phyloP scores from a whole-genome alignment of 208 protist genomes.

The Pavlovales sp. region DNA sequence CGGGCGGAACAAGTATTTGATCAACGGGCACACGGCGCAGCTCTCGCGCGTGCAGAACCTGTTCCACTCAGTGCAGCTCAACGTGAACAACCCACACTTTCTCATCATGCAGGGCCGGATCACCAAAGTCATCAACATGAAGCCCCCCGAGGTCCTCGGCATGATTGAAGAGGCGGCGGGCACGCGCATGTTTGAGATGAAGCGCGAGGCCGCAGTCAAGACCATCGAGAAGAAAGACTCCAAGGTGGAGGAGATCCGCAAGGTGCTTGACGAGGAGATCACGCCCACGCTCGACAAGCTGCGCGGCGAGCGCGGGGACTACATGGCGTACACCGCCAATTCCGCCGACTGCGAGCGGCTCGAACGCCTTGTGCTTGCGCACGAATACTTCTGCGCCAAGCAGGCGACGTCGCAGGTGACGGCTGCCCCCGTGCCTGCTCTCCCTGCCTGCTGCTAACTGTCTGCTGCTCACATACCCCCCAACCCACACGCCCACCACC shows the following conservation, averaged over 20 bases:
- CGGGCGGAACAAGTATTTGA: slow-evolving; percentile 97
- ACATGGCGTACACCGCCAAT: slow-evolving; percentile 65
- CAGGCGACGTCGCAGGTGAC: background rate
- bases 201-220: slow-evolving; percentile 87
- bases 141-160: slow-evolving; percentile 93
- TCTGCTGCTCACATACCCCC: no score
- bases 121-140: slow-evolving; percentile 99
- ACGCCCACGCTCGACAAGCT: slow-evolving; percentile 77
- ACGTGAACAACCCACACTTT: slow-evolving; percentile 99
- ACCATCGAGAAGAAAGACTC: slow-evolving; percentile 98
- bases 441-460: no score
- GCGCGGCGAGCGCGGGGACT: slow-evolving; percentile 65
- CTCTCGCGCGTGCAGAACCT: slow-evolving; percentile 95
- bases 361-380: slow-evolving; percentile 50
- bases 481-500: no score
- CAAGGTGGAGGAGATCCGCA: slow-evolving; percentile 93
- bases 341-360: slow-evolving; percentile 66
- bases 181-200: slow-evolving; percentile 98
- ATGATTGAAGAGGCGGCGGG: slow-evolving; percentile 99
- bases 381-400: background rate
- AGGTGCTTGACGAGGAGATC: slow-evolving; percentile 80
- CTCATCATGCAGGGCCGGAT: slow-evolving; percentile 99
- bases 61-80: slow-evolving; percentile 99
- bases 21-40: slow-evolving; percentile 95
- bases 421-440: background rate